Evolutionary conservation across 495 filamentous ascomycete genomes (phyloP).

Genomic region (Annulohypoxylon moriforme): DNA sequence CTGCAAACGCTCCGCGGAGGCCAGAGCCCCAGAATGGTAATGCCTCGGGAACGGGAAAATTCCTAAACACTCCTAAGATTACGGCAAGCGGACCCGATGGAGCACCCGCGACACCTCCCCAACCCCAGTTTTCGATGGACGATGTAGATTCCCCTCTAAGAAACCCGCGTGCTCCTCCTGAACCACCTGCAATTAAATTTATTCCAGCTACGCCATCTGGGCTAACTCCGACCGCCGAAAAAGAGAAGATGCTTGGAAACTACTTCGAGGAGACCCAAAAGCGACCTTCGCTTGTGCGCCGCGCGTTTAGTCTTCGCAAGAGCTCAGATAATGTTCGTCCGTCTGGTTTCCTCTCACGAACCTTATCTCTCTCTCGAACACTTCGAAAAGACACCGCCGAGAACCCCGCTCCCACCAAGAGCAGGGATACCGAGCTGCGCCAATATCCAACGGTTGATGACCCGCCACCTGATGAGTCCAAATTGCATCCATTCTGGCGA

Average conservation of each 20-base stretch:
- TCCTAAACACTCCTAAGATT: slow-evolving; percentile 47
- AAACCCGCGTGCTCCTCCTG: slow-evolving; percentile 74
- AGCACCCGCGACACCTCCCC: slow-evolving; percentile 60
- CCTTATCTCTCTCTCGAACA: slow-evolving; percentile 55
- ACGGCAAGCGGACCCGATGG: slow-evolving; percentile 55
- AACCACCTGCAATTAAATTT: slow-evolving; percentile 73
- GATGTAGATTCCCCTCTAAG: slow-evolving; percentile 75
- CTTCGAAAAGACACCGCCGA: slow-evolving; percentile 31
- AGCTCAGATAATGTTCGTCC: slow-evolving; percentile 66
- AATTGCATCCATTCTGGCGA: slow-evolving; percentile 84
- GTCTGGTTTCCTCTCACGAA: slow-evolving; percentile 53
- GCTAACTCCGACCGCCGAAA: slow-evolving; percentile 64
- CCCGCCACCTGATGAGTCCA: slow-evolving; percentile 61
- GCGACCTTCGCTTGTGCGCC: slow-evolving; percentile 67
- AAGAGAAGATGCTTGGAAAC: slow-evolving; percentile 63
- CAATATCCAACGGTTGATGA: slow-evolving; percentile 56
- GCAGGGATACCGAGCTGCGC: slow-evolving; percentile 39
- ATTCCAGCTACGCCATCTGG: slow-evolving; percentile 77
- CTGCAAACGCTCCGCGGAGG: slow-evolving; percentile 39
- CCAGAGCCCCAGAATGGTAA: slow-evolving; percentile 23
- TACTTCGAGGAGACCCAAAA: slow-evolving; percentile 58
- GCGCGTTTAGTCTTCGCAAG: slow-evolving; percentile 67
- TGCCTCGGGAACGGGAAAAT: slow-evolving; percentile 23
- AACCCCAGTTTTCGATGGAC: slow-evolving; percentile 57
- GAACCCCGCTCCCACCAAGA: slow-evolving; percentile 43